Evolutionary conservation across 2,329 filamentous ascomycete genomes (phyloP), one percentile per base, ranked within the genome.

Genomic region (Paracamarosporium sp.): DNA sequence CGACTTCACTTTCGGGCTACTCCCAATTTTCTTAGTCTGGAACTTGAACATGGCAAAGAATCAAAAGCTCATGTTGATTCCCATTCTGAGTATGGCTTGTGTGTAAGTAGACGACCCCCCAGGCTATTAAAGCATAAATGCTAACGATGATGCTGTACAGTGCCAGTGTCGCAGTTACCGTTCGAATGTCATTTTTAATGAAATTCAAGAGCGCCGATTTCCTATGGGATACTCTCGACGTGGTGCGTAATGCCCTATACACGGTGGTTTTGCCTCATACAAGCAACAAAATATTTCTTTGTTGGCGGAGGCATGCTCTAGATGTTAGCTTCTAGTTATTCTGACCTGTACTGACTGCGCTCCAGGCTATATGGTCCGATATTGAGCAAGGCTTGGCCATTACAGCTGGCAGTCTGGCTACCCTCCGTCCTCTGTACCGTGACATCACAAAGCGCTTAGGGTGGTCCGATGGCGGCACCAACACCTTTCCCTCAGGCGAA

Each of bases 11-110:
- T 76, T 85, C 12, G 83, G 80, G 1, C 65, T 83, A 3, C 66
- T 86, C 4, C 84, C 84, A 0, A 76, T 84, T 6, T 78, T 79
- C 12, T 78, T 86, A 36, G 73, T 86, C 0, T 84, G 82, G 80
- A 72, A 79, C 20, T 74, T 85, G 33, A 78, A 81, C 56, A 82
- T 86, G 72, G 80, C 79, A 40, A 68, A 68, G 36, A 74, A 76
- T 35, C 82, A 79, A 3, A 85, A 84, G 62, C 51, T 79, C 5
- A 73, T 79, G 15, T 75, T 86, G 27, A 79, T 77, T 4, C 62
- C 79, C 2, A 77, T 86, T 46, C 67, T 86, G 2, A 77, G 80
- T 38, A 79, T 85, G 71, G 83, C 79, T 12, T 78, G 83, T 57
- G 67, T 85, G 82, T 84, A 71, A 67, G 75, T 70, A 22, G 6